phyloP scores from a whole-genome alignment of 2,329 filamentous ascomycete species.

The Huntiella decipiens region DNA sequence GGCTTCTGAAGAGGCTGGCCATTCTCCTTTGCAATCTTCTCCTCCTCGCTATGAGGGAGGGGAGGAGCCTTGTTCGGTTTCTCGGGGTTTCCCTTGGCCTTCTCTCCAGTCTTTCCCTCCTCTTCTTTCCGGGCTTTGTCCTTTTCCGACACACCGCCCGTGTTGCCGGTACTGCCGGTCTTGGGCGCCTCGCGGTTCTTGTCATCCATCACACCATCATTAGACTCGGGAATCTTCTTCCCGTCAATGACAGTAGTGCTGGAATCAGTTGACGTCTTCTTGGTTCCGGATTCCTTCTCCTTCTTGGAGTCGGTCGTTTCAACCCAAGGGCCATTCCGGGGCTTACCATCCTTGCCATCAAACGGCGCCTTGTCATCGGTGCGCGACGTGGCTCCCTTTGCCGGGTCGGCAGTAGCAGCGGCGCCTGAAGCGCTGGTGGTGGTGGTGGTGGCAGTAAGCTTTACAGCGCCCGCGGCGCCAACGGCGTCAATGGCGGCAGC shows the following conservation, averaged over 20 bases:
- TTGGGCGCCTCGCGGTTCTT: constrained; percentile 56
- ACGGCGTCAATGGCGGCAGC: not conserved
- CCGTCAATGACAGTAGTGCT: constrained; percentile 38
- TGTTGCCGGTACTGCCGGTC: constrained; percentile 71
- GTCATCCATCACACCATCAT: constrained; percentile 87
- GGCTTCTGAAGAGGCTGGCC: constrained; percentile 19
- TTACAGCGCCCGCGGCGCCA: not conserved
- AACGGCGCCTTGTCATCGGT: constrained; percentile 61
- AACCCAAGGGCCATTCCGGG: constrained; percentile 70
- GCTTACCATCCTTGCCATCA: constrained; percentile 84
- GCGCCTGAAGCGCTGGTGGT: constrained; percentile 1
- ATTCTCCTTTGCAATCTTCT: constrained; percentile 33
- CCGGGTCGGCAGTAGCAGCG: not conserved
- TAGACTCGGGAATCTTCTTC: constrained; percentile 40
- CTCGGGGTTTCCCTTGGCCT: constrained; percentile 55
- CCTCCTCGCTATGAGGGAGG: constrained; percentile 60
- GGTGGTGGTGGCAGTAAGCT: not conserved
- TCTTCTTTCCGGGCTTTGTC: constrained; percentile 53
- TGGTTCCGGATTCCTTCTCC: constrained; percentile 15
- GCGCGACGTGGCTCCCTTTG: constrained; percentile 6
- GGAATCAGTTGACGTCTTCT: constrained; percentile 21
- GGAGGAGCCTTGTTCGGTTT: constrained; percentile 73
- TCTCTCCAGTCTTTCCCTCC: constrained; percentile 46
- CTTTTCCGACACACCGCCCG: constrained; percentile 78
- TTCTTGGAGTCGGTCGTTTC: constrained; percentile 27